Evolutionary conservation across 2,329 filamentous ascomycete genomes (phyloP).

Genomic region (Penicillium verrucosum): DNA sequence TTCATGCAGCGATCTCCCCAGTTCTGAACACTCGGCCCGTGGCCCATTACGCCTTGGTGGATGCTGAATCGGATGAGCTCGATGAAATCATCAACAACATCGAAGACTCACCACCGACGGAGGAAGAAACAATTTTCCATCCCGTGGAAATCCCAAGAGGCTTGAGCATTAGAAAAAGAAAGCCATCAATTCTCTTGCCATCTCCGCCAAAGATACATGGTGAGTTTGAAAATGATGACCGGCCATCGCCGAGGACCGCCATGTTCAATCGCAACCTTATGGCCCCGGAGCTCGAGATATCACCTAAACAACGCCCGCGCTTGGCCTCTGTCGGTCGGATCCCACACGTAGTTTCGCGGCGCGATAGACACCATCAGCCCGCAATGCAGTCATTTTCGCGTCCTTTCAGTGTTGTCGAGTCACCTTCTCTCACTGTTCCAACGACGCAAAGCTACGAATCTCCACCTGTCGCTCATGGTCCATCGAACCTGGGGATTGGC

Average conservation of each 20-base stretch:
- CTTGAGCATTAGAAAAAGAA: slow-evolving; percentile 33
- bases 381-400: slow-evolving; percentile 81
- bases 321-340: slow-evolving; percentile 82
- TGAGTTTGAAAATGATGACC: slow-evolving; percentile 29
- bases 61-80: slow-evolving; percentile 42
- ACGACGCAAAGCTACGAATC: slow-evolving; percentile 24
- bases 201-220: slow-evolving; percentile 40
- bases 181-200: slow-evolving; percentile 42
- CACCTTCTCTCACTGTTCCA: slow-evolving; percentile 40
- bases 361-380: slow-evolving; percentile 60
- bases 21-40: slow-evolving; percentile 44
- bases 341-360: slow-evolving; percentile 70
- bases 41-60: slow-evolving; percentile 59
- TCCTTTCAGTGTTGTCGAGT: slow-evolving; percentile 61
- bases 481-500: slow-evolving; percentile 4
- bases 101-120: slow-evolving; percentile 41
- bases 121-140: slow-evolving; percentile 27
- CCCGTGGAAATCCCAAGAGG: slow-evolving; percentile 28
- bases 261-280: slow-evolving; percentile 33
- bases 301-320: slow-evolving; percentile 49
- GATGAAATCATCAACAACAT: slow-evolving; percentile 39
- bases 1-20: slow-evolving; percentile 42
- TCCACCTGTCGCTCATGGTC: slow-evolving; percentile 22
- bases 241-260: slow-evolving; percentile 36
- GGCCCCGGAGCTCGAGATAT: slow-evolving; percentile 14